Evolutionary conservation across 2,329 filamentous ascomycete genomes (phyloP), one percentile per base, ranked within the genome.

Genomic region (Aureobasidium namibiae): DNA sequence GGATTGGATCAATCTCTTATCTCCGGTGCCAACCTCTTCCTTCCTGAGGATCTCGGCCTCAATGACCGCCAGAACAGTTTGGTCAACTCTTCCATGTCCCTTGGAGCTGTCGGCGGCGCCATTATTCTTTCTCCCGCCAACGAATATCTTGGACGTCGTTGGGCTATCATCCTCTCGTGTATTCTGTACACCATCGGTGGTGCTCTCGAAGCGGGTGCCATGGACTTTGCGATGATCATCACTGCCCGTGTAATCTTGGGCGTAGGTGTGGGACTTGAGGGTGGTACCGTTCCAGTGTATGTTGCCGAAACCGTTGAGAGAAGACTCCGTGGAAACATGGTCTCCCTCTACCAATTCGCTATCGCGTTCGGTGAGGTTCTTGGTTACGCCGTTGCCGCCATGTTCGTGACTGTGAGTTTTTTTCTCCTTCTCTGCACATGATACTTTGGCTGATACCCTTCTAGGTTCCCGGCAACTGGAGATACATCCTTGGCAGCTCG

Each of bases 1-100:
- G 87, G 87, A 61, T 77, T 90, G 21, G 87, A 90, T 67, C 87
- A 90, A 72, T 87, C 83, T 46, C 75, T 89, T 59, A 90, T 90
- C 66, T 85, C 81, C 13, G 87, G 87, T 56, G 87, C 87, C 52
- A 86, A 87, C 66, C 75, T 89, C 4, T 86, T 81, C 68, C 75
- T 89, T 45, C 87, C 86, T 2, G 64, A 69, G 0, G 83, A 84
- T 45, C 74, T 89, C 1, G 67, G 74, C 24, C 76, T 89, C 33
- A 73, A 65, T 4, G 72, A 75, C 1, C 74, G 76, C 3, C 78
- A 88, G 67, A 82, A 84, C 70, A 85, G 81, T 67, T 70, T 89
- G 54, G 84, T 88, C 61, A 87, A 87, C 70, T 81, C 84, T 1
- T 85, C 82, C 38, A 88, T 89, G 81, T 86, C 86, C 0, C 76